A percentile compares a stretch with the other conserved stretches of the same genome.
These are phyloP conservation scores for Annulohypoxylon stygium DNA, from an alignment of 495 filamentous ascomycete genomes.

Conservation along the genomic window DNA sequence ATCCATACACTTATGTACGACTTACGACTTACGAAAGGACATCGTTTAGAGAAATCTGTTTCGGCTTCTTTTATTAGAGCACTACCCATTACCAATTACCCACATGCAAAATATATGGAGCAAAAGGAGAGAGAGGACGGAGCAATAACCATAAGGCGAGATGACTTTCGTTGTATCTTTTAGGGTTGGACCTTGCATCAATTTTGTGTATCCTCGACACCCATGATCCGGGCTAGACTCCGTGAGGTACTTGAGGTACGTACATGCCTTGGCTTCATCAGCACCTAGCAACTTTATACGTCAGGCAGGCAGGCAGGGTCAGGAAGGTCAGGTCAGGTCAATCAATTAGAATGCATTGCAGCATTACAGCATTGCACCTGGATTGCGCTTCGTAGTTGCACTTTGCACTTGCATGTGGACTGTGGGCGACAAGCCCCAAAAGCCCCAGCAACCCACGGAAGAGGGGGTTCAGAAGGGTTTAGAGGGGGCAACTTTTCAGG, in stretches of 20 bases:
- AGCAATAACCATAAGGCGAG: conserved; percentile 38
- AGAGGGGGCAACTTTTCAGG: conserved; percentile 35
- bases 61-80: conserved; percentile 39
- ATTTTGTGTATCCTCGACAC: conserved; percentile 28
- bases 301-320: background rate
- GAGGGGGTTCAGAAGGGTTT: conserved; percentile 4
- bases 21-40: background rate
- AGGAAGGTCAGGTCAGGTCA: background rate
- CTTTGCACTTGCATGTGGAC: conserved; percentile 2
- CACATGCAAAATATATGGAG: conserved; percentile 16
- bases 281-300: background rate
- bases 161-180: conserved; percentile 10
- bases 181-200: conserved; percentile 38
- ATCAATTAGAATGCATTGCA: conserved; percentile 1
- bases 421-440: conserved; percentile 4
- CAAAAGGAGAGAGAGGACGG: conserved; percentile 20
- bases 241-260: conserved; percentile 4
- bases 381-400: conserved; percentile 1
- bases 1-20: background rate
- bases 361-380: background rate
- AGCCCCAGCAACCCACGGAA: conserved; percentile 18
- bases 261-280: conserved; percentile 28
- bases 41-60: conserved; percentile 5
- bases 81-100: conserved; percentile 5
- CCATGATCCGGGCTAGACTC: conserved; percentile 34